Base-by-base conservation (phyloP, 345 rosid species). In the Pistacia integerrima region DNA sequence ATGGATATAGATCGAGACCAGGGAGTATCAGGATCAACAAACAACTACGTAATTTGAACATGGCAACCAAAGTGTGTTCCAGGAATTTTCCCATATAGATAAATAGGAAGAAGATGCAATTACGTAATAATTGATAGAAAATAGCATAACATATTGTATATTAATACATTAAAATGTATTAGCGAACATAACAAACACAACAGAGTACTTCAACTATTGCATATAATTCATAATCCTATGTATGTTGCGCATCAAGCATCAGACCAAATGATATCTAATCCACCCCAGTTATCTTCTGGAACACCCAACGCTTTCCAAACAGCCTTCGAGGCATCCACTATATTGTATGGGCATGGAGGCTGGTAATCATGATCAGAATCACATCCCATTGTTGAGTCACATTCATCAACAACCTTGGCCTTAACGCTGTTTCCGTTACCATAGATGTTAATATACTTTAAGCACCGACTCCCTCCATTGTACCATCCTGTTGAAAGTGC, bases 401-500 rank as follows among this genome's bases (percentile, higher is more conserved):
- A 82, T 33, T 77, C 76, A 56, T 82, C 80, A 8, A 82, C 85
- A 0, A 79, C 83, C 44, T 57, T 79, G 2, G 85, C 83, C 54
- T 33, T 66, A 1, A 81, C 82, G 36, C 69, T 70, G 3, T 35
- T 46, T 12, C 76, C 76, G 36, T 80, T 79, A 5, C 78, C 80
- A 3, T 59, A 5, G 46, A 82, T 75, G 46, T 58, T 69, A n/a
- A 80, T 61, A 46, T 48, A 59, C 3, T 67, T 58, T 13, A 38
- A 62, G 48, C 85, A 85, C 25, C 82, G 17, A 13, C 64, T 62
- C 18, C 38, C 36, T 28, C 58, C 59, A 28, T 38, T 75, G 61
- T 48, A 76, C 87, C 87, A 84, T 18, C 83, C 85, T 0, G 77
- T 79, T 11, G 85, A 79, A 35, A 81, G 68, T 18, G 84, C 85